Base-by-base conservation (phyloP, 1,139 yeast genomes). In the Blastobotrys buckinghamii region DNA sequence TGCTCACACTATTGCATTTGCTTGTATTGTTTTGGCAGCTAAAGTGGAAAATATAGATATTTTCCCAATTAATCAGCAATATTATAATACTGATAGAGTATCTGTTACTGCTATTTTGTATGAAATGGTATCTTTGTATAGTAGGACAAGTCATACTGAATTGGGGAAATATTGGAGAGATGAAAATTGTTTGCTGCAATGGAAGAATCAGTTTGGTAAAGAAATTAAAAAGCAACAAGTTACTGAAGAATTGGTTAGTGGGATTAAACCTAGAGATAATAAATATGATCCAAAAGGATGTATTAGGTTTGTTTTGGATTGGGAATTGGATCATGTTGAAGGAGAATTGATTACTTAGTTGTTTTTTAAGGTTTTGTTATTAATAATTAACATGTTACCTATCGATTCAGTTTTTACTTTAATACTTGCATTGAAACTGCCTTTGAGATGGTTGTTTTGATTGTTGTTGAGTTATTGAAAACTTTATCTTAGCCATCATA, bases 1-100 rank as follows among this genome's bases (percentile, higher is more conserved):
- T 0, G 83, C 90, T 1, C 95, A 89, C 63, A 77, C 85, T 37
- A 79, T 84, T 42, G 94, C 97, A 0, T 64, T 88, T 49, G 87
- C 90, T 1, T 77, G 81, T 29, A 67, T 82, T 26, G 70, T 71
- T 39, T 60, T 81, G 34, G 78, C 85, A 3, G 67, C 71, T 12
- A 74, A 75, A 46, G 56, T 77, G 22, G 48, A 46, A 39, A 58
- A 57, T 29, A 53, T 53, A 3, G 42, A 51, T n/a, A 53, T 62
- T 7, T 55, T 55, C 46, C 62, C 64, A 7, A 47, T 63, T 13
- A 59, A 61, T 47, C 58, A 60, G 13, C 55, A 52, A 24, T 50
- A 47, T 30, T 55, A 57, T 36, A 45, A 42, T 39, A 53, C 61
- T 8, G 49, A 58, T 4, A 54, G 66, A 52, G 60, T 68, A 13